These are phyloP conservation scores for Coemansia sp. DNA, from an alignment of 192 early-diverging fungal species.

Conservation along the genomic window DNA sequence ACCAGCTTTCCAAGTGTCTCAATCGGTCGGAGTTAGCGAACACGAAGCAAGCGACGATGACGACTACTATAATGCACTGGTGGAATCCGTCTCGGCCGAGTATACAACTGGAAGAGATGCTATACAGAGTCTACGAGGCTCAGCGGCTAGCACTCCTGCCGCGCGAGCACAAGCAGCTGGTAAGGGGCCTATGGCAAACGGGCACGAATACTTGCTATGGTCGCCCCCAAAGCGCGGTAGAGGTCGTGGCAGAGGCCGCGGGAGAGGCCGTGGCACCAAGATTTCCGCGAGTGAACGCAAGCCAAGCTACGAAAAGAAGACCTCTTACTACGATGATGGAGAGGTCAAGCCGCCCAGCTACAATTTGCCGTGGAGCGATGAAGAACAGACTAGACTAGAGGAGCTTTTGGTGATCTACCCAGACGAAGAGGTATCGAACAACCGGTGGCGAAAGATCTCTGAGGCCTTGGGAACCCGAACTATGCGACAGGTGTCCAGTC, in stretches of 20 bases:
- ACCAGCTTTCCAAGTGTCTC: slow-evolving; percentile 4
- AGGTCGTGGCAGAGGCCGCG: slow-evolving; percentile 7
- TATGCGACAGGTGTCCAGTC: slow-evolving; percentile 74
- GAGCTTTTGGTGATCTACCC: slow-evolving; percentile 67
- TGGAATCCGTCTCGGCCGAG: slow-evolving; percentile 16
- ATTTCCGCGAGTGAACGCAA: background rate
- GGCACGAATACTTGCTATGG: background rate
- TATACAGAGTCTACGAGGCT: background rate
- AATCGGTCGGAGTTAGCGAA: background rate
- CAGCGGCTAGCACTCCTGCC: background rate
- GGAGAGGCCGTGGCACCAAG: slow-evolving; percentile 1
- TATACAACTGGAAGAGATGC: background rate
- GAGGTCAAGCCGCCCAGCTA: slow-evolving; percentile 60
- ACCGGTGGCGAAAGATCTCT: slow-evolving; percentile 75
- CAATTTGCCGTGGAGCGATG: slow-evolving; percentile 75
- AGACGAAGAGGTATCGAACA: slow-evolving; percentile 71
- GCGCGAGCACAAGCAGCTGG: background rate
- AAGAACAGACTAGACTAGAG: slow-evolving; percentile 66
- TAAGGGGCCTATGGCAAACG: background rate
- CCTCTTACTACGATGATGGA: slow-evolving; percentile 16
- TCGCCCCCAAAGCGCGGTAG: background rate
- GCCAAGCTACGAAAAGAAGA: background rate
- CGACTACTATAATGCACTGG: slow-evolving; percentile 34
- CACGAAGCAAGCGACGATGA: slow-evolving; percentile 24
- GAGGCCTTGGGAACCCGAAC: slow-evolving; percentile 70